Base-by-base conservation (phyloP, 2,329 filamentous ascomycete genomes). In the Clathrospora elynae region DNA sequence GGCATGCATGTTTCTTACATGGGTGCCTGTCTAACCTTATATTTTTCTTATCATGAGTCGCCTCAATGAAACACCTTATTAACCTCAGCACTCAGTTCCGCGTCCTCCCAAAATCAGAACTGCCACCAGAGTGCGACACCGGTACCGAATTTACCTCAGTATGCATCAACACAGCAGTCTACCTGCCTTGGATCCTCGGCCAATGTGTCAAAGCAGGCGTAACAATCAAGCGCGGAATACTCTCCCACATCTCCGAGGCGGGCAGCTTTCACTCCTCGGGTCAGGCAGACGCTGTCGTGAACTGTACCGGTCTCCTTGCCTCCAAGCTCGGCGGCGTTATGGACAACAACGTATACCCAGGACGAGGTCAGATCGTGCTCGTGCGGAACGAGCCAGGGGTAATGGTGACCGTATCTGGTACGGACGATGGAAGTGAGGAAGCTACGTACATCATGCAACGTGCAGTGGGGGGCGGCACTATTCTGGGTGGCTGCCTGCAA, bases 151-250 rank as follows among this genome's bases (percentile, higher is more conserved):
- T 93, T 69, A 89, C 82, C 6, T 92, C 88, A 1, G 85, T 96
- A 26, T 96, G 91, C 72, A 92, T 96, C 68, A 96, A 97, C 73
- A 88, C 88, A 0, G 83, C 87, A 28, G 73, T 96, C 44, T 97
- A 96, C 71, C 82, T 96, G 2, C 83, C 88, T 3, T 96, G 88
- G 83, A 83, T 97, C 0, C 75, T 88, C 0, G 87, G 88, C 0
- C 85, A 93, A 72, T 95, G 89, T 67, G 77, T 87, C 18, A 83
- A 82, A 57, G 81, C 83, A 42, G 88, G 89, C 18, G 86, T 88
- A 5, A 75, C 82, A 1, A 74, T 78, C 47, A 71, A 68, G 23
- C 65, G 75, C 19, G 72, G 68, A 28, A 64, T 73, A 16, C 64
- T 74, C 32, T 71, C 73, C n/a, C 87, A 96, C 67, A 80, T 97